Conservation (phyloP, 2,329 filamentous ascomycete species). For the Ploettnerulaceae sp. region DNA sequence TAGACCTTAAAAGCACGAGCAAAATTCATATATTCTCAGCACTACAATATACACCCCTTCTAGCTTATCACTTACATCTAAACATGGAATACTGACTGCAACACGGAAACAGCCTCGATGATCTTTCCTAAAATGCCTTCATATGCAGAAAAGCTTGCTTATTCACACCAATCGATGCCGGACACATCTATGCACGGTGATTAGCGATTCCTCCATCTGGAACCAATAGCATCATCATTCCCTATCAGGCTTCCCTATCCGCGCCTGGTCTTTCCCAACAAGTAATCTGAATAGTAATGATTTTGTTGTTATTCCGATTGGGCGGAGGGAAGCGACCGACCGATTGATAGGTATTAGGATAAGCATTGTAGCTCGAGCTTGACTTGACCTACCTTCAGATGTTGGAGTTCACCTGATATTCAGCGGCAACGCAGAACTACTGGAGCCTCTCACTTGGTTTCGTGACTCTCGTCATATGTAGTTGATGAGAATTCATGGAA, state of each 20-base stretch:
- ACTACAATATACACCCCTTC: no score
- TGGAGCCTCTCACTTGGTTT: no score
- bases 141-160: not conserved
- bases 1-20: no score
- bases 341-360: no score
- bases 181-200: not conserved
- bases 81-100: not conserved
- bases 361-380: not conserved
- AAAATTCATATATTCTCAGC: no score
- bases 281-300: not conserved
- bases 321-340: no score
- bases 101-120: no score
- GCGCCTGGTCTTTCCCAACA: constrained; percentile 1
- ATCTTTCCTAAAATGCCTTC: constrained; percentile 1
- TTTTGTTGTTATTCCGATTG: no score
- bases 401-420: no score
- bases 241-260: not conserved
- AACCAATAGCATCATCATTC: not conserved
- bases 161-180: constrained; percentile 6
- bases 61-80: not conserved
- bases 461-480: not conserved
- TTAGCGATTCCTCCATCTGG: not conserved
- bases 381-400: not conserved
- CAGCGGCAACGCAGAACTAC: no score
- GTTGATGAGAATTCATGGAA: no score